A percentile compares a stretch with the other conserved stretches of the same genome.
Evolutionary conservation across 768 basidiomycete genomes (phyloP).

Genomic region (Psilocybe azurescens): DNA sequence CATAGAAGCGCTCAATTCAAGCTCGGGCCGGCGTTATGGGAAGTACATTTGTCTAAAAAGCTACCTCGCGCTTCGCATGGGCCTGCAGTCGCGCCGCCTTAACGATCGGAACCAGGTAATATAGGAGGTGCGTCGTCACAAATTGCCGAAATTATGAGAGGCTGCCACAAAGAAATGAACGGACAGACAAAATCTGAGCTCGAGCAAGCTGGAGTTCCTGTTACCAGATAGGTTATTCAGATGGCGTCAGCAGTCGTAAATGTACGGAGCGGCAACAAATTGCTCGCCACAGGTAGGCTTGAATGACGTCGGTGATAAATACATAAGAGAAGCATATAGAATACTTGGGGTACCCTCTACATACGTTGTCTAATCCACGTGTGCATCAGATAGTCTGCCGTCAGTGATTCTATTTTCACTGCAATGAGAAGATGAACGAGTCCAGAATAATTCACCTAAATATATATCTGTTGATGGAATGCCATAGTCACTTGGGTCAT

Average conservation of each 20-base stretch:
- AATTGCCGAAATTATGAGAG: not conserved
- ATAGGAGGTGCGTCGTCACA: not conserved
- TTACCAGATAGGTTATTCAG: not conserved
- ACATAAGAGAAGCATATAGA: not conserved
- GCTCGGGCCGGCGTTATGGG: not conserved
- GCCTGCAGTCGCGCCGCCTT: not conserved
- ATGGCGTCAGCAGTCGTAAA: no score
- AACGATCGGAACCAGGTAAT: not conserved
- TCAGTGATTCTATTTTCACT: not conserved
- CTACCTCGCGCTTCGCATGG: not conserved
- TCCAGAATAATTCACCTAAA: no score
- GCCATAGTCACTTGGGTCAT: not conserved
- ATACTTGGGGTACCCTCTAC: no score
- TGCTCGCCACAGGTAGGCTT: not conserved
- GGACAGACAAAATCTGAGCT: not conserved
- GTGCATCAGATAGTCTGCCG: not conserved
- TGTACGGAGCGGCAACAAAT: no score
- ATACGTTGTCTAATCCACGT: not conserved
- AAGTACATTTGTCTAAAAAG: not conserved
- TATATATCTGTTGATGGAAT: not conserved
- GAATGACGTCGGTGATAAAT: not conserved
- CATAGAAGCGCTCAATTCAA: not conserved
- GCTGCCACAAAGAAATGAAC: not conserved
- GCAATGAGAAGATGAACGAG: no score
- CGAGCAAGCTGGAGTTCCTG: not conserved